phyloP scores from a whole-genome alignment of 2,329 filamentous ascomycete genomes.

The Fusarium tricinctum region DNA sequence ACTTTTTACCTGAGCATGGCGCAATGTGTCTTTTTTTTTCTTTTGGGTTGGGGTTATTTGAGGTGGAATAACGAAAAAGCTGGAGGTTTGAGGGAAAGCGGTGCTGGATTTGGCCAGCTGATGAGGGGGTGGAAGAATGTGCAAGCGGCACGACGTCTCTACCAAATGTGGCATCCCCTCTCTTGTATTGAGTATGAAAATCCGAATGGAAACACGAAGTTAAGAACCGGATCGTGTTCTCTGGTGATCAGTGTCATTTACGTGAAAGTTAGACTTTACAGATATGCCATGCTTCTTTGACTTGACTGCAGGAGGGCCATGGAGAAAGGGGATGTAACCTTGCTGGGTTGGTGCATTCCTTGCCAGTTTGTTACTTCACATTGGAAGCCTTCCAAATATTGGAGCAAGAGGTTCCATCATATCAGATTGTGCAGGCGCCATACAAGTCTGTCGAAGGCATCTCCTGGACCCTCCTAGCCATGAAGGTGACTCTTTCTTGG shows the following conservation, averaged over 20 bases:
- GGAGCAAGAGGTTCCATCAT: too few relatives aligned
- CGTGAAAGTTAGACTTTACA: background rate
- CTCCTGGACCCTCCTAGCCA: background rate
- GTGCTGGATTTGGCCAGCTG: constrained; percentile 27
- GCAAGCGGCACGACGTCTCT: constrained; percentile 49
- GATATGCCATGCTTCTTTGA: background rate
- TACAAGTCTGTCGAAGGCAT: too few relatives aligned
- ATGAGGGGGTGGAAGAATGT: constrained; percentile 38
- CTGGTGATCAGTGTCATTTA: background rate
- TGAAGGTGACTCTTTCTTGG: background rate
- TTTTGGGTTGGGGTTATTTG: constrained; percentile 41
- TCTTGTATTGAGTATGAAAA: constrained; percentile 54
- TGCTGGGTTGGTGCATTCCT: too few relatives aligned
- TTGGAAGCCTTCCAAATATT: too few relatives aligned
- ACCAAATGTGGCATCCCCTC: constrained; percentile 57
- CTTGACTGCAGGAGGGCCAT: too few relatives aligned
- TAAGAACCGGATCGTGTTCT: constrained; percentile 7
- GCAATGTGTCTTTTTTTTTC: constrained; percentile 51
- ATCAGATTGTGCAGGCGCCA: too few relatives aligned
- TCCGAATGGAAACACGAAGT: constrained; percentile 37
- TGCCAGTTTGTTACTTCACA: too few relatives aligned
- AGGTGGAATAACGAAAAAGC: constrained; percentile 23
- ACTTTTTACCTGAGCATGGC: constrained; percentile 54
- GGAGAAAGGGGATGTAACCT: too few relatives aligned
- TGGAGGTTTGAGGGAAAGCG: constrained; percentile 22